Evolutionary conservation across 257 asterid species (phyloP), one percentile per base, ranked within the genome.

Genomic region (Datura wrightii): DNA sequence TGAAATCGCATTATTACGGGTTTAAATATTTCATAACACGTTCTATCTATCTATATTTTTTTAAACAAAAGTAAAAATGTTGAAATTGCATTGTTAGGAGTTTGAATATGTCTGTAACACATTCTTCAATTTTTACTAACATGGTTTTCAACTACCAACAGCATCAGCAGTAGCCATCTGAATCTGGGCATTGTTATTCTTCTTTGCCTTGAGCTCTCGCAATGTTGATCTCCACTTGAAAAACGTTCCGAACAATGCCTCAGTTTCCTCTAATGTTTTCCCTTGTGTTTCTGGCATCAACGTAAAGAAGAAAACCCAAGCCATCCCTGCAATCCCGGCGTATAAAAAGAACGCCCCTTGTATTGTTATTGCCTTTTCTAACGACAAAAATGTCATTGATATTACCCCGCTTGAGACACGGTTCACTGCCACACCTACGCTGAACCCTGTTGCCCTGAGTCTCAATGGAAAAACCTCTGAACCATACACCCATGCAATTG

Each of bases 401-500:
- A 84, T 15, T 7, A 50, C 15, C 5, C 79, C 86, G 1, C 86
- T 69, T 4, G 62, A 42, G 1, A 71, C 36, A 10, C 86, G 58
- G 44, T 72, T 83, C 10, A 82, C 8, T 11, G 63, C 66, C 14
- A 69, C 70, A 0, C 55, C 80, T 16, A 82, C 6, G 8, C 85
- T 50, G 80, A 44, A 83, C 42, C 86, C 86, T 60, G 81, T 72
- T 41, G 86, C 86, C 31, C 86, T 63, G 46, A 83, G 82, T 14
- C 37, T 37, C 34, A 69, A 70, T 8, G 86, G 83, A 62, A 83
- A 83, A 52, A 83, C 34, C 83, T 83, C 86, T 5, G 83, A 72
- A 18, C 82, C 85, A 82, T 88, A 86, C 3, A 86, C 91, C 90
- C 90, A 88, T 5, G 87, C 84, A 13, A 88, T 84, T 13, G 91